Base-by-base conservation (phyloP, 2,329 filamentous ascomycete species). In the Botryosphaeria dothidea region DNA sequence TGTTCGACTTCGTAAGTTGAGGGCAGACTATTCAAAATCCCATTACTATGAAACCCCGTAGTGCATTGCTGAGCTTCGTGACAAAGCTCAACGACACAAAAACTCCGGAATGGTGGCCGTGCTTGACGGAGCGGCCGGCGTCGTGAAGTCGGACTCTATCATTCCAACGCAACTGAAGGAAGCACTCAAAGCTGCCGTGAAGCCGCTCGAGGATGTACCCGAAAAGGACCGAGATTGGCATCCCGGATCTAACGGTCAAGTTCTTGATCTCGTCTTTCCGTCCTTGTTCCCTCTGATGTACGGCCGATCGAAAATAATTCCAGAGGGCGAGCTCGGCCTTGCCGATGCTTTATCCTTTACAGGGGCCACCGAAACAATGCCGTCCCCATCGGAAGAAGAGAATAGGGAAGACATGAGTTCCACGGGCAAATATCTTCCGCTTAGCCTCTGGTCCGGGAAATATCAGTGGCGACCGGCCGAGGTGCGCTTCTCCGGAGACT, bases 241-340 rank as follows among this genome's bases (percentile, higher is more conserved):
- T 72, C 88, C 88, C 0, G 78, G 81, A 4, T 86, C 83, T 0
- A 77, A 86, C 45, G 74, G 77, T 0, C 82, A 81, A 62, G 86
- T 90, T 3, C 80, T 88, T 0, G 83, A 90, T 69, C 75, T 90
- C 2, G 80, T 90, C 3, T 82, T 90, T 68, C 86, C 87, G 1
- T 89, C 86, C 0, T 31, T 71, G 2, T 71, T 67, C 62, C 71
- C 71, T 19, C 65, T 72, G 7, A 45, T 71, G 6, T 71, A 70
- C 65, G 71, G 69, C 13, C 48, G 62, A 66, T 41, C 69, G 36
- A 65, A 65, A 19, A 69, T 71, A 31, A 52, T 72, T 5, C 54
- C 58, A 11, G 31, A 68, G 25, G 65, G 63, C 7, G 61, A 48
- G 9, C 65, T 71, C 3, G 65, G 54, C 21, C 48, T 72, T 5